phyloP scores from a whole-genome alignment of 192 early-diverging fungal species.

The Rhizoclosmatium globosum region DNA sequence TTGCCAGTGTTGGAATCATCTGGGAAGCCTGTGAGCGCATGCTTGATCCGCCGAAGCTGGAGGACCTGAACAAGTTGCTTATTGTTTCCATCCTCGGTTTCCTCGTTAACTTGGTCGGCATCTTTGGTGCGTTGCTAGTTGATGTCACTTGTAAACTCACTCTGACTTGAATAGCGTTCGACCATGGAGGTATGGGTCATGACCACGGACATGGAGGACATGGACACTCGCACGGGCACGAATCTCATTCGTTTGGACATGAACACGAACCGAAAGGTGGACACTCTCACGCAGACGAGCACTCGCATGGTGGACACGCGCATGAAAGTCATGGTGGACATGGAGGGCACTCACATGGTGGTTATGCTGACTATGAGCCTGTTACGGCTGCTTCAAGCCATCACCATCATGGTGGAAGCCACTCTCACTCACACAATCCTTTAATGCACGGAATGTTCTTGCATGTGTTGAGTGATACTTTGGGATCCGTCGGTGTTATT shows the following conservation, averaged over 20 bases:
- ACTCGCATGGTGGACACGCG: slow-evolving; percentile 4
- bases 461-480: slow-evolving; percentile 92
- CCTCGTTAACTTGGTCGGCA: slow-evolving; percentile 79
- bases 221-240: slow-evolving; percentile 47
- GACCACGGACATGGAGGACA: slow-evolving; percentile 61
- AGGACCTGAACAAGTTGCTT: slow-evolving; percentile 81
- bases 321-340: slow-evolving; percentile 2
- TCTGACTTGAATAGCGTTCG: slow-evolving; percentile 67
- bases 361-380: neutral
- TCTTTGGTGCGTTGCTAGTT: neutral
- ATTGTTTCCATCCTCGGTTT: slow-evolving; percentile 90
- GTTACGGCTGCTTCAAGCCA: neutral
- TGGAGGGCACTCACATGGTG: neutral
- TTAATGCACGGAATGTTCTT: slow-evolving; percentile 95
- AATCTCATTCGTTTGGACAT: slow-evolving; percentile 44
- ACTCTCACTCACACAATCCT: slow-evolving; percentile 62
- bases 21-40: slow-evolving; percentile 88
- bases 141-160: neutral
- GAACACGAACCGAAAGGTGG: slow-evolving; percentile 55
- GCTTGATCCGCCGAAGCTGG: slow-evolving; percentile 83
- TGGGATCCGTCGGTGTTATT: slow-evolving; percentile 96
- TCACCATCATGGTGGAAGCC: neutral
- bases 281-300: slow-evolving; percentile 30
- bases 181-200: slow-evolving; percentile 72
- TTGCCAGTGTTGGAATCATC: slow-evolving; percentile 89